phyloP scores from a whole-genome alignment of 176 grass and related monocot genomes.

The Carex cristatella region DNA sequence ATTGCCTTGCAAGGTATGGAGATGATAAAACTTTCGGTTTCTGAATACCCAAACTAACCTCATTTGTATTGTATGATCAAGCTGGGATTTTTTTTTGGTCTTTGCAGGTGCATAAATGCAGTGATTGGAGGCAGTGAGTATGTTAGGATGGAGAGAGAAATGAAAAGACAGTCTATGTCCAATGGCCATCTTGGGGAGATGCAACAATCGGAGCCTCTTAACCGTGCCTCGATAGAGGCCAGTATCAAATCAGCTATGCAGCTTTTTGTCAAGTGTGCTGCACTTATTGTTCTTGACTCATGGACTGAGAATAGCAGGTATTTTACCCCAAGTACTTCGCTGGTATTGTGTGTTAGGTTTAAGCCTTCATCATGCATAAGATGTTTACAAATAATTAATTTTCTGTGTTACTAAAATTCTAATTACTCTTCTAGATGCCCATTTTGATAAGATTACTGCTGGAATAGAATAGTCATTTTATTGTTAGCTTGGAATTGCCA shows the following conservation, averaged over 20 bases:
- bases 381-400: slow-evolving; percentile 8
- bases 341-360: background rate
- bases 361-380: background rate
- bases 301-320: slow-evolving; percentile 92
- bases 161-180: slow-evolving; percentile 67
- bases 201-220: slow-evolving; percentile 62
- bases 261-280: slow-evolving; percentile 70
- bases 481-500: background rate
- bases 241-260: slow-evolving; percentile 96
- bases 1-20: slow-evolving; percentile 83
- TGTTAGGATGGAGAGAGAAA: slow-evolving; percentile 69
- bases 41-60: background rate
- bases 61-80: background rate
- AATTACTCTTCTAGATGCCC: background rate
- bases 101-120: slow-evolving; percentile 69
- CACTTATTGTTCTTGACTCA: slow-evolving; percentile 85
- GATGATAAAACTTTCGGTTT: slow-evolving; percentile 3
- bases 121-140: slow-evolving; percentile 91
- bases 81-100: slow-evolving; percentile 5
- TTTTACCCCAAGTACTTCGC: background rate
- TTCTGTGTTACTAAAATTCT: background rate
- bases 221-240: slow-evolving; percentile 65
- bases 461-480: background rate
- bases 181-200: slow-evolving; percentile 61
- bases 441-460: background rate